Conservation (phyloP, 2,329 filamentous ascomycete species). For the Arthrinium puccinioides region DNA sequence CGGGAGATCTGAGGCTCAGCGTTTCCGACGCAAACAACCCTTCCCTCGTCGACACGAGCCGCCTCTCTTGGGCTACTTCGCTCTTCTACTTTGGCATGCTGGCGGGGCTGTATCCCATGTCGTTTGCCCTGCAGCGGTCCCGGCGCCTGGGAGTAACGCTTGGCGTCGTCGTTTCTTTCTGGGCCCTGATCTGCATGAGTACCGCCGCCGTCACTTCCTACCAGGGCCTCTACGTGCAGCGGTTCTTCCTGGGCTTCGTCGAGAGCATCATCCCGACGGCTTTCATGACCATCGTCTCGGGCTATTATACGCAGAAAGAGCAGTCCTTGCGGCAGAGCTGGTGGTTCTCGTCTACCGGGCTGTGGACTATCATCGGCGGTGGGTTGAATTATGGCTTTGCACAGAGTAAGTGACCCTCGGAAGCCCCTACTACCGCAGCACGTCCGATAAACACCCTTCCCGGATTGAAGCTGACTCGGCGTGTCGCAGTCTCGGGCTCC, state of each 20-base stretch:
- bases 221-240: conserved; percentile 57
- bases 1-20: conserved; percentile 54
- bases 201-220: conserved; percentile 60
- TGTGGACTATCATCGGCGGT: conserved; percentile 57
- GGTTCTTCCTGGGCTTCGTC: conserved; percentile 57
- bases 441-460: too few relatives aligned
- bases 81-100: conserved; percentile 79
- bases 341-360: conserved; percentile 57
- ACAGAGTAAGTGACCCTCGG: too few relatives aligned
- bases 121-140: conserved; percentile 63
- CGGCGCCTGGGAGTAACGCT: conserved; percentile 57
- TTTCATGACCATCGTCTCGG: conserved; percentile 57
- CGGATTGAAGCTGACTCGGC: too few relatives aligned
- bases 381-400: conserved; percentile 62
- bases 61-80: conserved; percentile 70
- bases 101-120: conserved; percentile 66
- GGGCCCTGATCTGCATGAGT: conserved; percentile 60
- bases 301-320: conserved; percentile 59
- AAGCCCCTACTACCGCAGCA: too few relatives aligned
- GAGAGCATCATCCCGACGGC: conserved; percentile 59
- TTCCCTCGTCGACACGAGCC: conserved; percentile 54
- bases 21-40: conserved; percentile 40
- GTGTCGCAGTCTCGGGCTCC: conserved; percentile 44
- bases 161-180: conserved; percentile 55
- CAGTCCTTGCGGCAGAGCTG: conserved; percentile 58